Percentiles rank a stretch among this genome's conserved stretches.
phyloP scores from a whole-genome alignment of 1,284 basidiomycete species.

The Xerocomus nothofagi region DNA sequence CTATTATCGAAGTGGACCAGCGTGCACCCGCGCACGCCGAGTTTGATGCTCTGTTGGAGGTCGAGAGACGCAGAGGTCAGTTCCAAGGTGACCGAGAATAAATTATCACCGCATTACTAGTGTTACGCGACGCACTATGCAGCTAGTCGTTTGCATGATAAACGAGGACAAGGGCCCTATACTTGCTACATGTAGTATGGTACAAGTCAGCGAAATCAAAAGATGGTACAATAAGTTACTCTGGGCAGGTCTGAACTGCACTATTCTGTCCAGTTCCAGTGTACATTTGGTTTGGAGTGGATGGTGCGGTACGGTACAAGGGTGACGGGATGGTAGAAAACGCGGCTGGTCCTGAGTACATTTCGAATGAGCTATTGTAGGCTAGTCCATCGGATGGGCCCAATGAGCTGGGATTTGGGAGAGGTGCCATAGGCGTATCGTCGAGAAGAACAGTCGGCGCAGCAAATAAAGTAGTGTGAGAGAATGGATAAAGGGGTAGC shows the following conservation, averaged over 20 bases:
- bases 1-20: slow-evolving; percentile 30
- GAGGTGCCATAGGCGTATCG: slow-evolving; percentile 37
- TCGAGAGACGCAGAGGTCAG: slow-evolving; percentile 45
- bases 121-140: background rate
- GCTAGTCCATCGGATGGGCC: slow-evolving; percentile 11
- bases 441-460: slow-evolving; percentile 31
- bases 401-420: slow-evolving; percentile 34
- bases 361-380: slow-evolving; percentile 10
- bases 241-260: slow-evolving; percentile 13
- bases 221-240: slow-evolving; percentile 6
- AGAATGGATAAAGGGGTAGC: slow-evolving; percentile 76
- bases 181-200: slow-evolving; percentile 10
- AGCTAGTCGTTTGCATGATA: background rate
- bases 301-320: slow-evolving; percentile 8
- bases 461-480: slow-evolving; percentile 62
- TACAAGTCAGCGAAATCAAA: slow-evolving; percentile 6
- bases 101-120: background rate
- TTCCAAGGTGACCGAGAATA: slow-evolving; percentile 9
- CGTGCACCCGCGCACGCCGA: slow-evolving; percentile 49
- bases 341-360: slow-evolving; percentile 9
- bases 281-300: slow-evolving; percentile 10
- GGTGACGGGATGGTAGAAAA: slow-evolving; percentile 6
- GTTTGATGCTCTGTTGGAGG: slow-evolving; percentile 60
- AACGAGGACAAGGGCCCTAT: background rate
- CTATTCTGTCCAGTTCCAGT: slow-evolving; percentile 6